Conservation (phyloP, 2,329 filamentous ascomycete species). For the Pseudocercospora crystallina region DNA sequence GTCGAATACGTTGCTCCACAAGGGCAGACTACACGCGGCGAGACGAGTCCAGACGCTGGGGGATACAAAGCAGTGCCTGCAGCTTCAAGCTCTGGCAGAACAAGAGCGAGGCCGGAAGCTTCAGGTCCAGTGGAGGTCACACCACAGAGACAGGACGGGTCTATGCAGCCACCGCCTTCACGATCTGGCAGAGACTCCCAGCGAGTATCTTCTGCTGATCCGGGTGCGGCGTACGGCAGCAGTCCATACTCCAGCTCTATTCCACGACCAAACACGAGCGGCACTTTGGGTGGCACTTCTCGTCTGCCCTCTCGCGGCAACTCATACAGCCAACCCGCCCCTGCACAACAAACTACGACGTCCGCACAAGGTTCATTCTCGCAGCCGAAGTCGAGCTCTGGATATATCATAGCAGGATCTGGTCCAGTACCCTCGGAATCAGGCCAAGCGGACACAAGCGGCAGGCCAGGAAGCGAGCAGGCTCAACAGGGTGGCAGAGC, state of each 20-base stretch:
- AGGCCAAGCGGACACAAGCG: conserved; percentile 47
- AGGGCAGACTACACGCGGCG: conserved; percentile 78
- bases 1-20: conserved; percentile 95
- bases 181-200: conserved; percentile 47
- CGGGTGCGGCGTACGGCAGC: conserved; percentile 36
- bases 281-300: conserved; percentile 63
- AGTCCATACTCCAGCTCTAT: conserved; percentile 35
- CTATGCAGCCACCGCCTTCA: conserved; percentile 36
- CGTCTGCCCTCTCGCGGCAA: conserved; percentile 69
- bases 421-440: conserved; percentile 57
- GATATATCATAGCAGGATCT: conserved; percentile 66
- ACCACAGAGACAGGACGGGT: conserved; percentile 27
- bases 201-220: conserved; percentile 51
- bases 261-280: conserved; percentile 74
- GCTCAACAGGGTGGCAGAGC: conserved; percentile 48
- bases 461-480: conserved; percentile 58
- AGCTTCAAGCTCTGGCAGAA: conserved; percentile 33
- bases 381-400: conserved; percentile 65
- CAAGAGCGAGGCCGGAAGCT: conserved; percentile 56
- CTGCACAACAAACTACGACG: conserved; percentile 81
- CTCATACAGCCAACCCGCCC: conserved; percentile 84
- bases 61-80: conserved; percentile 21
- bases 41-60: conserved; percentile 38
- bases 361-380: conserved; percentile 89
- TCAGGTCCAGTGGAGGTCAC: conserved; percentile 52